These are phyloP conservation scores for Cryptosporidium xiaoi DNA, from an alignment of 169 alveolate genomes.

Conservation along the genomic window DNA sequence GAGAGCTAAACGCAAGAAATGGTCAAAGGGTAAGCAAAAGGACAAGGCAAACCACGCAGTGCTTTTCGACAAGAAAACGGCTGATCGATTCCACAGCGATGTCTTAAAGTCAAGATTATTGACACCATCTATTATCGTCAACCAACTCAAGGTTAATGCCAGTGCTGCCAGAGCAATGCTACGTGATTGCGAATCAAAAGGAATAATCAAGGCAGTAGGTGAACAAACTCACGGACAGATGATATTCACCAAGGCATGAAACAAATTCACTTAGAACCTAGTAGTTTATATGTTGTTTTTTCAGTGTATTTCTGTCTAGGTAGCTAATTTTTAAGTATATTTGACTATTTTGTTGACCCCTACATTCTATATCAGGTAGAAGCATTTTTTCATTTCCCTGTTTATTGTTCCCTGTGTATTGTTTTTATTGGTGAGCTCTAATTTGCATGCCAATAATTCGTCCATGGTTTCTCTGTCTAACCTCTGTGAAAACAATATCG, in stretches of 20 bases:
- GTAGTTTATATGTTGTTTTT: too few relatives aligned
- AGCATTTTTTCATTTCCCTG: conserved; percentile 1
- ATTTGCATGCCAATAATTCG: not conserved
- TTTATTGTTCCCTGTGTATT: not conserved
- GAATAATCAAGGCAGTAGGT: conserved; percentile 81
- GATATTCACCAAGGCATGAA: conserved; percentile 76
- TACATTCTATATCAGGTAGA: not conserved
- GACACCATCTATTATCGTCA: conserved; percentile 83
- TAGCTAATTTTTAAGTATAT: too few relatives aligned
- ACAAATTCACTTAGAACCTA: too few relatives aligned
- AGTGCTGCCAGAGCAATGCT: conserved; percentile 86
- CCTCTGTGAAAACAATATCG: conserved; percentile 29
- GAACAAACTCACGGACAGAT: conserved; percentile 81
- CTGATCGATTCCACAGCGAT: conserved; percentile 84
- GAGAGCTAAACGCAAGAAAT: conserved; percentile 81
- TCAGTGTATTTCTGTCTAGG: too few relatives aligned
- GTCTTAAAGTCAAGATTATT: conserved; percentile 80
- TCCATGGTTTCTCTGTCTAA: not conserved
- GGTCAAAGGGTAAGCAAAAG: conserved; percentile 86
- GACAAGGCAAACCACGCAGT: conserved; percentile 87
- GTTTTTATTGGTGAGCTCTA: not conserved
- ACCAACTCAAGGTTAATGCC: conserved; percentile 84
- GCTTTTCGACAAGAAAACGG: conserved; percentile 82
- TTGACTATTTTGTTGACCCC: not conserved
- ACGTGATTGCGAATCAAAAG: conserved; percentile 81